These are phyloP conservation scores for Aspergillus coremiiformis DNA, from an alignment of 495 filamentous ascomycete genomes.

Conservation along the genomic window DNA sequence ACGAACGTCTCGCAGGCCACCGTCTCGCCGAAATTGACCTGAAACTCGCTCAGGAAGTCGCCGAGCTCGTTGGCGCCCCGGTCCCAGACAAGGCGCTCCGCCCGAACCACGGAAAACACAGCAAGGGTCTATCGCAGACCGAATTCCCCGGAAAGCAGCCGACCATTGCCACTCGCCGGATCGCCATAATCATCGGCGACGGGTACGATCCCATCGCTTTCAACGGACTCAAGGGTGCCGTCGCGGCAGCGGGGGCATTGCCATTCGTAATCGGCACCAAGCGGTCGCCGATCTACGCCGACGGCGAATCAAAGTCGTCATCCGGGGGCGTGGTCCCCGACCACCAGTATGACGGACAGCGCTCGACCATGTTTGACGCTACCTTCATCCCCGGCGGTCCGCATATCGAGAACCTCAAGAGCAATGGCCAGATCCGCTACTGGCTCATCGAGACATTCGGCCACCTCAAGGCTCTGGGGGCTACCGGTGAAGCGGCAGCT, in stretches of 20 bases:
- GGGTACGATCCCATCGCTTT: constrained; percentile 67
- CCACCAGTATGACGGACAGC: constrained; percentile 75
- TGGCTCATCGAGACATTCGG: constrained; percentile 82
- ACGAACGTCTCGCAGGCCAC: constrained; percentile 55
- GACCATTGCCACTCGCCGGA: constrained; percentile 61
- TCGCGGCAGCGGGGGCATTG: constrained; percentile 55
- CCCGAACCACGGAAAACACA: constrained; percentile 59
- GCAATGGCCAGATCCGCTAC: constrained; percentile 71
- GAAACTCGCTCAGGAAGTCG: constrained; percentile 61
- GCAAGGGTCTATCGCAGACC: constrained; percentile 58
- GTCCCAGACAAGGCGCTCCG: constrained; percentile 42
- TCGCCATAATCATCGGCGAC: constrained; percentile 76
- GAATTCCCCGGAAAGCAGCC: constrained; percentile 56
- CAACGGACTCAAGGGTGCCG: constrained; percentile 52
- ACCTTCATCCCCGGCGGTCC: constrained; percentile 71
- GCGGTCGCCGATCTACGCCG: constrained; percentile 48
- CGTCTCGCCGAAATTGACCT: constrained; percentile 69
- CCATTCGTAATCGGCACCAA: constrained; percentile 65
- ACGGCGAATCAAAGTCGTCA: constrained; percentile 34
- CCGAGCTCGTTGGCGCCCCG: constrained; percentile 60
- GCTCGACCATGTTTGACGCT: constrained; percentile 81
- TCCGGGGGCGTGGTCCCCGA: constrained; percentile 56
- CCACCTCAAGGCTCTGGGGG: constrained; percentile 71
- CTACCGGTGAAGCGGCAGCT: constrained; percentile 60
- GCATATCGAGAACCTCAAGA: constrained; percentile 52